These are phyloP conservation scores for Termitomyces sp. DNA, from an alignment of 768 basidiomycete species.

Conservation along the genomic window DNA sequence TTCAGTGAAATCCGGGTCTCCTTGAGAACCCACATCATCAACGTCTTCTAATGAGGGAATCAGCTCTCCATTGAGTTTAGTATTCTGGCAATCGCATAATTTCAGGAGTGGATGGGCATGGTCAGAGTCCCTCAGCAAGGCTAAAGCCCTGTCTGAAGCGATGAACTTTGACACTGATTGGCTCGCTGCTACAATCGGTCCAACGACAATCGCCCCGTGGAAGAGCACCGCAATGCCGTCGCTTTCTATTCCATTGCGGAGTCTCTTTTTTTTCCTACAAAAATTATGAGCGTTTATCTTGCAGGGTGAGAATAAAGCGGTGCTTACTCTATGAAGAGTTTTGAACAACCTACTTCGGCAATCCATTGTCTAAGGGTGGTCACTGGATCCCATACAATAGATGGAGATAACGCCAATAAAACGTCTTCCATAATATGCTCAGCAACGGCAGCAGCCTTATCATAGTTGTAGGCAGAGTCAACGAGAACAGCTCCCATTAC, in stretches of 20 bases:
- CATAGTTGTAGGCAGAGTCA: slow-evolving; percentile 74
- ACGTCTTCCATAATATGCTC: slow-evolving; percentile 67
- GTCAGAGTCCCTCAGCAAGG: slow-evolving; percentile 43
- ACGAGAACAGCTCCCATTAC: slow-evolving; percentile 81
- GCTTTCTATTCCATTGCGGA: slow-evolving; percentile 13
- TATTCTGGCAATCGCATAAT: slow-evolving; percentile 33
- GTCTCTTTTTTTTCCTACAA: slow-evolving; percentile 19
- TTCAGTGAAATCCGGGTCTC: background rate
- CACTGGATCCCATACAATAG: slow-evolving; percentile 67
- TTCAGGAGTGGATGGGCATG: slow-evolving; percentile 41
- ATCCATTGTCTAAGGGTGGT: slow-evolving; percentile 70
- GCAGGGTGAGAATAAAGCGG: background rate
- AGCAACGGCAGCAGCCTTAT: slow-evolving; percentile 57
- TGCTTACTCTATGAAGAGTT: slow-evolving; percentile 27
- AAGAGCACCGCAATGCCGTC: slow-evolving; percentile 56
- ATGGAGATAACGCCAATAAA: slow-evolving; percentile 54
- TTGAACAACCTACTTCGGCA: slow-evolving; percentile 52
- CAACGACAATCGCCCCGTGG: slow-evolving; percentile 53
- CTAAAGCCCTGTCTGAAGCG: slow-evolving; percentile 59
- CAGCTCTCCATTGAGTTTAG: slow-evolving; percentile 1
- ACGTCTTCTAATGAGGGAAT: background rate
- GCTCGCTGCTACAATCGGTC: slow-evolving; percentile 59
- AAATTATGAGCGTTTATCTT: background rate
- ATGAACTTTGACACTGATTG: slow-evolving; percentile 62
- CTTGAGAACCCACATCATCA: background rate